Conservation (phyloP, 1,139 yeast genomes). For the Blastobotrys capitulatus region DNA sequence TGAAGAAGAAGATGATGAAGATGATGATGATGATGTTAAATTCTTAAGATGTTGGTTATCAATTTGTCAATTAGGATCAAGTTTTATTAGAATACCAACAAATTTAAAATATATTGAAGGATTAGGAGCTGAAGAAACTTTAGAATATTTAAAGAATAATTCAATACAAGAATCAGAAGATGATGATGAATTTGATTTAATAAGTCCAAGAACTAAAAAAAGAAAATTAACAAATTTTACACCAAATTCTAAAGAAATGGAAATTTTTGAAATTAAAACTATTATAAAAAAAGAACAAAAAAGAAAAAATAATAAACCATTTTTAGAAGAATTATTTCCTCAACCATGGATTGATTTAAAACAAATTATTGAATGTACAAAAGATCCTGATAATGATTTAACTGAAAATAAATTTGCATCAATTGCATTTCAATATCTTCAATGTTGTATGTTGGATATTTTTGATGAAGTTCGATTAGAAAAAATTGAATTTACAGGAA, state of each 20-base stretch:
- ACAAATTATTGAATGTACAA: not conserved
- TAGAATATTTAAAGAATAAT: not conserved
- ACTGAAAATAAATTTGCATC: conserved; percentile 1
- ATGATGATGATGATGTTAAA: not conserved
- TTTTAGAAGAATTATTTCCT: not conserved
- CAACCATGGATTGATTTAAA: not conserved
- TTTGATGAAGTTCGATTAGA: conserved; percentile 2
- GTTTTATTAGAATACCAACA: not conserved
- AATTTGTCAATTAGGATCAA: not conserved
- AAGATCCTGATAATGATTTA: not conserved
- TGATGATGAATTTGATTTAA: not conserved
- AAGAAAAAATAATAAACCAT: not conserved
- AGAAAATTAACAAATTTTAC: not conserved
- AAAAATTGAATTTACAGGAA: conserved; percentile 1
- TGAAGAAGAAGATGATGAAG: not conserved
- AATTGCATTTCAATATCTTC: conserved; percentile 5
- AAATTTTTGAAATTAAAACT: not conserved
- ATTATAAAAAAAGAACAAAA: not conserved
- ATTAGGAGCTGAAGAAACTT: not conserved
- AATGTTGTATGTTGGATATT: conserved; percentile 5
- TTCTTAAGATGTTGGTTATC: not conserved
- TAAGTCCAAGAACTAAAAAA: not conserved
- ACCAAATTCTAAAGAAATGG: not conserved
- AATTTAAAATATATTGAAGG: not conserved
- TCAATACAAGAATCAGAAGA: not conserved